Percentiles rank a stretch among this genome's conserved stretches.
Conservation (phyloP, 257 asterid genomes). For the Solanum piurae region DNA sequence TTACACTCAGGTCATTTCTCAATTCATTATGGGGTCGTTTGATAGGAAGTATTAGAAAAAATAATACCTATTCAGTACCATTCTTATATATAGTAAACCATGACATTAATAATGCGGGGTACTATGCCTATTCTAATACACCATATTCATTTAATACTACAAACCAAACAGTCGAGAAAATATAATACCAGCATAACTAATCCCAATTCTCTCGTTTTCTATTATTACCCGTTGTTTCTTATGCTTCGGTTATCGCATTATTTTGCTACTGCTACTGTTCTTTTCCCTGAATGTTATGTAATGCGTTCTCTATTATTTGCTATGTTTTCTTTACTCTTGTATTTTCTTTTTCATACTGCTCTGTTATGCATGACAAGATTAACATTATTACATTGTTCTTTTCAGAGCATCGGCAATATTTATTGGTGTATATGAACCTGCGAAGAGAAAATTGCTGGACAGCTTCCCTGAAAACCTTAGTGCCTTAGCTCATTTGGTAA, state of each 20-base stretch:
- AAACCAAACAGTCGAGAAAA: not conserved
- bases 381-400: not conserved
- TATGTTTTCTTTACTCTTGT: not conserved
- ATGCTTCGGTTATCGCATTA: not conserved
- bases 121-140: not conserved
- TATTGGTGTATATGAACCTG: constrained; percentile 57
- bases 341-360: not conserved
- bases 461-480: constrained; percentile 47
- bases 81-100: not conserved
- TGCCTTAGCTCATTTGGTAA: constrained; percentile 64
- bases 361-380: not conserved
- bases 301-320: not conserved
- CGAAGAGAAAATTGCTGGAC: constrained; percentile 44
- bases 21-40: not conserved
- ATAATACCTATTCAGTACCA: not conserved
- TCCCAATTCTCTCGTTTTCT: not conserved
- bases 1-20: not conserved
- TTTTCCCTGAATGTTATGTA: not conserved
- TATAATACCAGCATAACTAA: not conserved
- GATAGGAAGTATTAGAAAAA: not conserved
- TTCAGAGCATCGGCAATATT: constrained; percentile 68
- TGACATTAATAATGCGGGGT: not conserved
- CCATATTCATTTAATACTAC: not conserved
- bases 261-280: not conserved
- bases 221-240: not conserved